Base-by-base conservation (phyloP, 23 red algal species). In the Pyropia haitanensis region DNA sequence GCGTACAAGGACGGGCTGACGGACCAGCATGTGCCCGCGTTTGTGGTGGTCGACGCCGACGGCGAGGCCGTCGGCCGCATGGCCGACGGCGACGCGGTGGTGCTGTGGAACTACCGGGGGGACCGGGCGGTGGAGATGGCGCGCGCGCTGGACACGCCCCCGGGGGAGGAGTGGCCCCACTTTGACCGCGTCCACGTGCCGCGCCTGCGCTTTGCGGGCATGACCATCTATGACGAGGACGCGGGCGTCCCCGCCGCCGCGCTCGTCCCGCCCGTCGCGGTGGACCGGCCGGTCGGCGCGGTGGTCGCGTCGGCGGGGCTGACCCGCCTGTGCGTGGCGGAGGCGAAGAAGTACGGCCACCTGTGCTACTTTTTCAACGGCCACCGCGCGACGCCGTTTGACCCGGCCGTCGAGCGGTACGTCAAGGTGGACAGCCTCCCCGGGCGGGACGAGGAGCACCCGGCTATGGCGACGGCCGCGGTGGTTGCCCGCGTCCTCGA, bases 351-450 rank as follows among this genome's bases (percentile, higher is more conserved):
- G 62, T 95, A 80, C 60, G 90, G 80, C 31, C 90, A 95, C 55
- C 81, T 95, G 1, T 83, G 76, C 1, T 95, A 87, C 68, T 95
- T 95, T 54, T 95, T 77, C 75, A 95, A 95, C 28, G 90, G 90
- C 14, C 79, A 85, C 62, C 65, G 80, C 55, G 90, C 68, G 24
- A 71, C 81, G 46, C 73, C 81, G 58, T 95, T 88, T 78, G 77
- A 95, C 65, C 62, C 75, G 62, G 34, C 72, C 14, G 57, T 53
- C 22, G 90, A 95, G 54, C 64, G 73, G 27, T 81, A 85, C 65
- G 49, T 65, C 14, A 76, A 77, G 30, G 64, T 95, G 50, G 71
- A 71, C 27, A 79, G 78, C 14, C 85, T 78, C 59, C 80, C 65
- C 49, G 73, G 73, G 30, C 78, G 80, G 14, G 81, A 85, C 30